phyloP scores from a whole-genome alignment of 2,329 filamentous ascomycete genomes.

The Fusarium sp. region DNA sequence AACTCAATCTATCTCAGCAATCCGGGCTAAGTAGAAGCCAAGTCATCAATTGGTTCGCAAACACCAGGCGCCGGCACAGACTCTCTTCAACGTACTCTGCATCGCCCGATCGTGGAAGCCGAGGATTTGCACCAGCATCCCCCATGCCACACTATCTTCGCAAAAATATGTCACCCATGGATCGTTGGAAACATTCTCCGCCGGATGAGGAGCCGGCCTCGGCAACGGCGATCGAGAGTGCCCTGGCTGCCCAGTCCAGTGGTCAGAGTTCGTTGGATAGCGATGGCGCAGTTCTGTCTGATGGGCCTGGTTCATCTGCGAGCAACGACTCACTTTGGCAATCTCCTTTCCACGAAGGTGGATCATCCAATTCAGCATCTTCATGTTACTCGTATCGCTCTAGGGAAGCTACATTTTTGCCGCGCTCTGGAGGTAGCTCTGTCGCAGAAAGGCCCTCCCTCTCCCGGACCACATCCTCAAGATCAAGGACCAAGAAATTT shows the following conservation, averaged over 20 bases:
- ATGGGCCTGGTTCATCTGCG: slow-evolving; percentile 50
- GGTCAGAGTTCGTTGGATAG: slow-evolving; percentile 36
- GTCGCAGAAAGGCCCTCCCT: slow-evolving; percentile 32
- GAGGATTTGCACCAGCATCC: slow-evolving; percentile 55
- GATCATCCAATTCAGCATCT: slow-evolving; percentile 48
- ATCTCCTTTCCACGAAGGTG: slow-evolving; percentile 31
- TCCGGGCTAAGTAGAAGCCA: slow-evolving; percentile 61
- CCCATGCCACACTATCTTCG: slow-evolving; percentile 56
- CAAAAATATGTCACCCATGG: slow-evolving; percentile 59
- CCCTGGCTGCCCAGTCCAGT: slow-evolving; percentile 41
- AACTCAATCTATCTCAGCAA: slow-evolving; percentile 54
- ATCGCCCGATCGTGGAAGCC: slow-evolving; percentile 44
- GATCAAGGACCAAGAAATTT: slow-evolving; percentile 23
- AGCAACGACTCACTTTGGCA: slow-evolving; percentile 50
- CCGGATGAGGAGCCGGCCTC: slow-evolving; percentile 60
- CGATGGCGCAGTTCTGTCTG: slow-evolving; percentile 31
- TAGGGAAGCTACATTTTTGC: slow-evolving; percentile 27
- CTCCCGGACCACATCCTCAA: slow-evolving; percentile 30
- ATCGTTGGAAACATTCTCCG: slow-evolving; percentile 58
- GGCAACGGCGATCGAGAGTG: slow-evolving; percentile 55
- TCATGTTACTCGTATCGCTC: slow-evolving; percentile 45
- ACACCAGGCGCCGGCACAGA: slow-evolving; percentile 62
- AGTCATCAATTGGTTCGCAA: slow-evolving; percentile 64
- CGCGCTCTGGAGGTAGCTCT: slow-evolving; percentile 42
- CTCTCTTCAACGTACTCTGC: slow-evolving; percentile 47